Conservation (phyloP, 2,329 filamentous ascomycete species). For the Myotisia sp. region DNA sequence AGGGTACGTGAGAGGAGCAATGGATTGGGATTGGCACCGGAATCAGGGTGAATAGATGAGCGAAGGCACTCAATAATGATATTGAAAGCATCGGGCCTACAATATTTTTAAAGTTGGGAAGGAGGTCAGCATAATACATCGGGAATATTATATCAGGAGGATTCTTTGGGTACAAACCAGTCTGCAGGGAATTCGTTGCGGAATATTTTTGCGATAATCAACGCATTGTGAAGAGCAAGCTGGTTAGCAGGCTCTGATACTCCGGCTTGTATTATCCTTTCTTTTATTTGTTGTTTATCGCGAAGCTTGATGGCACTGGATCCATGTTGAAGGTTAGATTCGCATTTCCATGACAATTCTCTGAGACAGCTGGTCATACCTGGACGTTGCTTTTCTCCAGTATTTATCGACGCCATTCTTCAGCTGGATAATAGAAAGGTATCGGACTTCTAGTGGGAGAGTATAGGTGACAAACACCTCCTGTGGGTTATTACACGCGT, state of each 20-base stretch:
- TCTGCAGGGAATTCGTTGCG: constrained; percentile 78
- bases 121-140: background rate
- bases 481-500: constrained; percentile 31
- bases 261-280: constrained; percentile 59
- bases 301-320: constrained; percentile 45
- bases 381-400: constrained; percentile 70
- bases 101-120: constrained; percentile 6
- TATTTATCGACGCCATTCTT: constrained; percentile 95
- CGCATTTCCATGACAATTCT: background rate
- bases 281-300: constrained; percentile 65
- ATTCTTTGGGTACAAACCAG: constrained; percentile 43
- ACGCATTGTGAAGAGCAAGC: constrained; percentile 73
- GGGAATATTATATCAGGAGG: too few relatives aligned
- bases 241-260: constrained; percentile 60
- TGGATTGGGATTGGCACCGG: constrained; percentile 39
- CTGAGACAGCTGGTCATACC: constrained; percentile 28
- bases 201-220: constrained; percentile 76
- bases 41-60: constrained; percentile 35
- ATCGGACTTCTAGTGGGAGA: constrained; percentile 62
- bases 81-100: constrained; percentile 36
- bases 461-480: constrained; percentile 67
- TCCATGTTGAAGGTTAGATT: background rate
- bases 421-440: constrained; percentile 81
- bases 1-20: constrained; percentile 58
- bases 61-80: constrained; percentile 51